Evolutionary conservation across 805 yeast genomes (phyloP).

Genomic region (Ogataea chonburiensis): DNA sequence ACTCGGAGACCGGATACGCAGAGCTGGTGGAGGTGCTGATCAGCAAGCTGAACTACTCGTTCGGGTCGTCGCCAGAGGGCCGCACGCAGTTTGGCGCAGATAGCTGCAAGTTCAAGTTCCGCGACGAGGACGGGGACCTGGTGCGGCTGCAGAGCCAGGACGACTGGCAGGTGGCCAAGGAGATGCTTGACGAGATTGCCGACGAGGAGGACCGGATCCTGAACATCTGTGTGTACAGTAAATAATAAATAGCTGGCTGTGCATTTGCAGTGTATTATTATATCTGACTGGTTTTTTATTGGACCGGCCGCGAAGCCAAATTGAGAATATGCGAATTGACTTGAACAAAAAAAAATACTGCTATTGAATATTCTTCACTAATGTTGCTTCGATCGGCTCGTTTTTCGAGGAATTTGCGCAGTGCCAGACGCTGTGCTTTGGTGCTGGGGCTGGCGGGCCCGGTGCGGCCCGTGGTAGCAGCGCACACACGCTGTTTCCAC

Average conservation of each 20-base stretch:
- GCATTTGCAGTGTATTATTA: conserved; percentile 1
- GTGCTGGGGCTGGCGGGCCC: too few species aligned
- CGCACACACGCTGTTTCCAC: conserved; percentile 3
- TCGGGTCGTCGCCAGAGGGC: conserved; percentile 45
- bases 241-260: too few species aligned
- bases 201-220: conserved; percentile 43
- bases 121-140: conserved; percentile 94
- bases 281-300: not conserved
- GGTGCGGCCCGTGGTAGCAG: too few species aligned
- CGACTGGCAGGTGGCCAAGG: conserved; percentile 85
- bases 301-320: not conserved
- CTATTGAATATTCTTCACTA: too few species aligned
- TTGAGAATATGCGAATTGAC: not conserved
- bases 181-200: conserved; percentile 51
- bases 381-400: conserved; percentile 1
- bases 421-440: too few species aligned
- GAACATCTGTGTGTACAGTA: conserved; percentile 20
- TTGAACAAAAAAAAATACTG: not conserved
- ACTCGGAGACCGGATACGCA: conserved; percentile 28
- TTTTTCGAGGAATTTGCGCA: not conserved
- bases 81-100: conserved; percentile 26
- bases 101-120: conserved; percentile 62
- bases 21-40: conserved; percentile 43
- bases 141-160: conserved; percentile 83
- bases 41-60: conserved; percentile 53